Evolutionary conservation across 768 basidiomycete genomes (phyloP).

Genomic region (Suillus placidus): DNA sequence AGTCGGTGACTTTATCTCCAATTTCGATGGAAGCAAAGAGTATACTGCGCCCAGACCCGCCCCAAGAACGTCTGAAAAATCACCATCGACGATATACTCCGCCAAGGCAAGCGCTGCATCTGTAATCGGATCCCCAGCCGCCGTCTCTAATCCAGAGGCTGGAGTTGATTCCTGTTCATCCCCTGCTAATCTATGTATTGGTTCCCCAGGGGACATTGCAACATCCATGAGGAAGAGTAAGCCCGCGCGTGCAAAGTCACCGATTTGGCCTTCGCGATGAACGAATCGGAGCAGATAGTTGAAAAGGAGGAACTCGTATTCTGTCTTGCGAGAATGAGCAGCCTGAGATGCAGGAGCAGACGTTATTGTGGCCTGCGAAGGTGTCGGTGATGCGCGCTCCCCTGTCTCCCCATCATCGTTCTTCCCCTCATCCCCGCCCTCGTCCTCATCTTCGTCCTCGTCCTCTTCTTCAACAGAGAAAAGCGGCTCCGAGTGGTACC

Average conservation of each 20-base stretch:
- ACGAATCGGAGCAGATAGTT: constrained; percentile 95
- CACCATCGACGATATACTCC: constrained; percentile 94
- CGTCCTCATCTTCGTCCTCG: constrained; percentile 60
- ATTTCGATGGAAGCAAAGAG: constrained; percentile 85
- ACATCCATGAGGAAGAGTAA: constrained; percentile 95
- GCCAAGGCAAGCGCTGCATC: constrained; percentile 88
- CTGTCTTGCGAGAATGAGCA: constrained; percentile 61
- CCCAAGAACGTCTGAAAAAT: constrained; percentile 96
- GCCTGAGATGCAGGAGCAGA: constrained; percentile 49
- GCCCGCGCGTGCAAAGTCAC: constrained; percentile 91
- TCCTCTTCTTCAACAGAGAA: constrained; percentile 79
- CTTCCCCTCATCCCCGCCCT: constrained; percentile 34
- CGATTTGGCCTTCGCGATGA: constrained; percentile 91
- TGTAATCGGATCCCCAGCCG: constrained; percentile 63
- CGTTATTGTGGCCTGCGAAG: constrained; percentile 60
- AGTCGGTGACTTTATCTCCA: constrained; percentile 61
- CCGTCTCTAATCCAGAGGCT: constrained; percentile 22
- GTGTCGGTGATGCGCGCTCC: constrained; percentile 55
- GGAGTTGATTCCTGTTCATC: constrained; percentile 35
- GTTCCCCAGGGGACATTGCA: constrained; percentile 82
- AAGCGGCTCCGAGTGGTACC: constrained; percentile 76
- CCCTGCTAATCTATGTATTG: constrained; percentile 42
- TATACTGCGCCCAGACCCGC: constrained; percentile 94
- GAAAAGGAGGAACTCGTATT: constrained; percentile 95
- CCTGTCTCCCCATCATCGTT: constrained; percentile 11